A percentile compares a stretch with the other conserved stretches of the same genome.
Evolutionary conservation across 2,329 filamentous ascomycete species (phyloP).

Genomic region (Trichoderma koningiopsis): DNA sequence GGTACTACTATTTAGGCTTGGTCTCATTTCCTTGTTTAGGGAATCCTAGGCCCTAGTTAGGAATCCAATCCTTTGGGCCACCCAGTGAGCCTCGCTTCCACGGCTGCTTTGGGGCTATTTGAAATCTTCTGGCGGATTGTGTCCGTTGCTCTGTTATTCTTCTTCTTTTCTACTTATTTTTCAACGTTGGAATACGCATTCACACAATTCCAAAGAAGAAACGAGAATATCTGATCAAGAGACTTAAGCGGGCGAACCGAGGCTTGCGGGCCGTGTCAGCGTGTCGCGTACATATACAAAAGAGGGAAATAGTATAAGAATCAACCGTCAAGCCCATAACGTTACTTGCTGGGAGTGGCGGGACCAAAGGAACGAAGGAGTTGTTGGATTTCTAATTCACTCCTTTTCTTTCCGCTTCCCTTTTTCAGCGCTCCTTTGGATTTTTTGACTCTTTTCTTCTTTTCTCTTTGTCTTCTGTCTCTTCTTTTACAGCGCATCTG

Average conservation of each 20-base stretch:
- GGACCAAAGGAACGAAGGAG: not conserved
- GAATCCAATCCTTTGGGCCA: not conserved
- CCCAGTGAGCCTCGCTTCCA: not conserved
- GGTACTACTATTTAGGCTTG: not conserved
- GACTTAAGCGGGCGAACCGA: not conserved
- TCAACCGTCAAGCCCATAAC: not conserved
- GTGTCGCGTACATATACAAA: not conserved
- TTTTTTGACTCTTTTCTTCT: not conserved
- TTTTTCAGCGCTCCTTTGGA: not conserved
- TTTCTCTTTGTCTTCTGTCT: not conserved
- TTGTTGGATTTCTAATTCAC: slow-evolving; percentile 7
- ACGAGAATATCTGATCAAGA: not conserved
- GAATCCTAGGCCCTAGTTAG: not conserved
- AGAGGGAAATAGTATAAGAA: not conserved
- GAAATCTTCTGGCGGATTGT: not conserved
- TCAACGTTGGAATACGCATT: not conserved
- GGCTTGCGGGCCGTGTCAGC: not conserved
- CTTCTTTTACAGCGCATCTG: not conserved
- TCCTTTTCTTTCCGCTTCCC: not conserved
- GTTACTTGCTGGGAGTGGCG: not conserved
- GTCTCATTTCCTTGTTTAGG: not conserved
- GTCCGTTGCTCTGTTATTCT: not conserved
- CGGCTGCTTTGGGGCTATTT: not conserved
- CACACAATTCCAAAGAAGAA: not conserved
- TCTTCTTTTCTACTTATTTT: not conserved